Evolutionary conservation across 2,329 filamentous ascomycete species (phyloP).

Genomic region (Corynespora cassiicola): DNA sequence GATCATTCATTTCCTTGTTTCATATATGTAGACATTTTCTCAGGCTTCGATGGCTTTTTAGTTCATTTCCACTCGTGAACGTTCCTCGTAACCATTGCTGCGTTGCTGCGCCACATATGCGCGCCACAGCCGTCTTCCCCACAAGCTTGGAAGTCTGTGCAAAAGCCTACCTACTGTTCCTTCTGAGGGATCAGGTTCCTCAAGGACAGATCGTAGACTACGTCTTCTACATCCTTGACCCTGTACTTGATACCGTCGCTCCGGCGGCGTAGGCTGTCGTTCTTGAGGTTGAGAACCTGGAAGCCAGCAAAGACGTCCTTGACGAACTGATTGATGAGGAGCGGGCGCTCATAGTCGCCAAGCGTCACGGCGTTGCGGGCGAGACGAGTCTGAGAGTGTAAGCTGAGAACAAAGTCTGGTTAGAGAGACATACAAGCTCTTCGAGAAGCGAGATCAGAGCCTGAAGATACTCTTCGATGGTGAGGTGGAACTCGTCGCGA

Average conservation of each 20-base stretch:
- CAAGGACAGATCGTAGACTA: slow-evolving; percentile 93
- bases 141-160: neutral
- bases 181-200: slow-evolving; percentile 71
- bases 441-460: slow-evolving; percentile 86
- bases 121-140: slow-evolving; percentile 5
- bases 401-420: neutral
- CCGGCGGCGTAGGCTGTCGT: slow-evolving; percentile 85
- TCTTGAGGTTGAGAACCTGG: slow-evolving; percentile 96
- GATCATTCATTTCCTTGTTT: too few species aligned
- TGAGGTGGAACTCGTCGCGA: slow-evolving; percentile 89
- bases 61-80: too few species aligned
- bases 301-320: slow-evolving; percentile 96
- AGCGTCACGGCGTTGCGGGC: slow-evolving; percentile 94
- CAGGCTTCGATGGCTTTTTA: too few species aligned
- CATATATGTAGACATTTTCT: too few species aligned
- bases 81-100: too few species aligned
- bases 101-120: neutral
- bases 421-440: slow-evolving; percentile 68
- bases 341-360: slow-evolving; percentile 83
- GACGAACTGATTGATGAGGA: slow-evolving; percentile 89
- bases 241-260: slow-evolving; percentile 96
- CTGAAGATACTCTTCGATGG: slow-evolving; percentile 95
- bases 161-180: slow-evolving; percentile 10
- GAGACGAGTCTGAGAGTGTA: slow-evolving; percentile 67
- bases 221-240: slow-evolving; percentile 97